phyloP scores from a whole-genome alignment of 1,284 basidiomycete species.

The Golubevia sp. region DNA sequence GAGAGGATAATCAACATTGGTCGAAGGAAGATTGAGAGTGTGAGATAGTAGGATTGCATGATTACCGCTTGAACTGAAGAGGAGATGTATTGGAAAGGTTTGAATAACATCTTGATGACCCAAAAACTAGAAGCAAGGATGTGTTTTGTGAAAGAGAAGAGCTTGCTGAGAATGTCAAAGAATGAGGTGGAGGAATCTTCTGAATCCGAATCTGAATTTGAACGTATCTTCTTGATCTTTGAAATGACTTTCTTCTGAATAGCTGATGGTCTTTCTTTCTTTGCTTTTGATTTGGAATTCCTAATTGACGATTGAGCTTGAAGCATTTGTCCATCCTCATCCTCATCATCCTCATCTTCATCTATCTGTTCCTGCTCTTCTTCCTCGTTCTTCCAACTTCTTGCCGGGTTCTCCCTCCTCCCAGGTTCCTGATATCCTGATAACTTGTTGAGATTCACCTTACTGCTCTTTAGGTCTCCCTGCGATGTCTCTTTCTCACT shows the following conservation, averaged over 20 bases:
- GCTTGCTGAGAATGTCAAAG: too few species aligned
- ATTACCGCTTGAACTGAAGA: too few species aligned
- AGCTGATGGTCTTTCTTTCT: neutral
- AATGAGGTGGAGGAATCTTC: too few species aligned
- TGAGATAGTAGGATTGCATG: neutral
- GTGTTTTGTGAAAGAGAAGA: too few species aligned
- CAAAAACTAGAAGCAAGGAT: too few species aligned
- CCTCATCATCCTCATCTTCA: neutral
- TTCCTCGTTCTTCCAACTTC: too few species aligned
- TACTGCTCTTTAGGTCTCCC: neutral
- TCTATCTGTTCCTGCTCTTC: neutral
- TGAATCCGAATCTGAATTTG: neutral
- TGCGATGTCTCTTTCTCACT: neutral
- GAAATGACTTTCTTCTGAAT: neutral
- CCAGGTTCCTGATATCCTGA: neutral
- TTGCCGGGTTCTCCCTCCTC: too few species aligned
- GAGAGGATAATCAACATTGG: conserved; percentile 14
- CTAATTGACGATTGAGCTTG: neutral
- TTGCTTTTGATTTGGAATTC: neutral
- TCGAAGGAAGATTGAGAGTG: conserved; percentile 11
- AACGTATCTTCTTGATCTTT: neutral
- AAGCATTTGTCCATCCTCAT: neutral
- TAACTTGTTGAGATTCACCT: too few species aligned
- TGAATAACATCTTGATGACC: too few species aligned
- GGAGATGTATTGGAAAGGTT: too few species aligned